A percentile compares a stretch with the other conserved stretches of the same genome.
These are phyloP conservation scores for Scorias spongiosa DNA, from an alignment of 2,329 filamentous ascomycete genomes.

Conservation along the genomic window DNA sequence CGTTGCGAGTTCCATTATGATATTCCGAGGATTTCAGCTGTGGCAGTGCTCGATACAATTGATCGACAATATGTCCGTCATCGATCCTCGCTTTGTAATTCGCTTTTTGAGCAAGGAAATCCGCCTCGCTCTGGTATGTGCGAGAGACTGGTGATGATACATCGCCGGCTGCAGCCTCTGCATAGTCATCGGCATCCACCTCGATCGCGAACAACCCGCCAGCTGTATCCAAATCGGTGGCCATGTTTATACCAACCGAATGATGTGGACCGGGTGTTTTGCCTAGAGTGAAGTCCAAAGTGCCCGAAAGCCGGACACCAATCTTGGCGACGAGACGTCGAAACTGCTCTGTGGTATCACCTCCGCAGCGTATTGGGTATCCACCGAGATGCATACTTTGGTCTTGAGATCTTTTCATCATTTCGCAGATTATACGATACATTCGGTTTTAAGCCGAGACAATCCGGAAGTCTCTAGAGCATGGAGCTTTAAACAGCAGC, in stretches of 20 bases:
- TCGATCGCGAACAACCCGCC: slow-evolving; percentile 17
- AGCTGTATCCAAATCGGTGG: slow-evolving; percentile 3
- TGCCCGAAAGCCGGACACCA: too few relatives aligned
- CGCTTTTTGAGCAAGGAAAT: slow-evolving; percentile 16
- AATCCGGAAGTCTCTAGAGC: too few relatives aligned
- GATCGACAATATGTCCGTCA: slow-evolving; percentile 11
- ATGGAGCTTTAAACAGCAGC: too few relatives aligned
- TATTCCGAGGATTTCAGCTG: slow-evolving; percentile 2
- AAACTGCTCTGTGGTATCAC: too few relatives aligned
- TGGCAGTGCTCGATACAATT: slow-evolving; percentile 9
- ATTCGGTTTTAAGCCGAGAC: too few relatives aligned
- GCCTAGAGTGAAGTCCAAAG: too few relatives aligned
- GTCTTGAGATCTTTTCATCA: too few relatives aligned
- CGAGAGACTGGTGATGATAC: slow-evolving; percentile 10
- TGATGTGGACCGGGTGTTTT: too few relatives aligned
- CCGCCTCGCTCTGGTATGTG: slow-evolving; percentile 19
- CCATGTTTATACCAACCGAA: neutral
- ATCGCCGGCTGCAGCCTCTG: slow-evolving; percentile 15
- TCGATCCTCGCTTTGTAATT: slow-evolving; percentile 18
- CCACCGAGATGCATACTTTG: too few relatives aligned
- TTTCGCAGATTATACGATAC: too few relatives aligned
- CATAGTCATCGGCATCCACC: slow-evolving; percentile 19
- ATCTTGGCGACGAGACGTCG: too few relatives aligned
- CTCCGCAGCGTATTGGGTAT: too few relatives aligned
- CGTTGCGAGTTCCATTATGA: neutral